phyloP scores from a whole-genome alignment of 2,329 filamentous ascomycete genomes.

The Chalaropsis thielavioides region DNA sequence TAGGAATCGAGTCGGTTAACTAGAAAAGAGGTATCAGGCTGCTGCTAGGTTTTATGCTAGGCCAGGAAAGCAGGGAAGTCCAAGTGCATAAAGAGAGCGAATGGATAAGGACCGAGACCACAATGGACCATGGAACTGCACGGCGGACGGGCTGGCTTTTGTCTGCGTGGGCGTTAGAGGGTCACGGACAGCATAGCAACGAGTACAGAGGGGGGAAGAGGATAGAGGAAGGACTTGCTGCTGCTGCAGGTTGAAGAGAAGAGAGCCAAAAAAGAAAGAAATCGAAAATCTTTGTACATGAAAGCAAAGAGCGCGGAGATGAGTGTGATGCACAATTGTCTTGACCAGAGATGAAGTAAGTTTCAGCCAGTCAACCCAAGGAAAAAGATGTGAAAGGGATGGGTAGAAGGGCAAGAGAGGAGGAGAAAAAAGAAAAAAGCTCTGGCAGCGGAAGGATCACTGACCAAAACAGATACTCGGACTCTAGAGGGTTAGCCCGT shows the following conservation, averaged over 20 bases:
- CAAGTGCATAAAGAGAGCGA: not conserved
- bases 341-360: constrained; percentile 3
- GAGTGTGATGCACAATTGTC: not conserved
- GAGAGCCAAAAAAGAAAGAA: not conserved
- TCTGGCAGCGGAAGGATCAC: constrained; percentile 4
- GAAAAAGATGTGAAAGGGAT: not conserved
- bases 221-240: not conserved
- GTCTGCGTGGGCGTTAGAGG: not conserved
- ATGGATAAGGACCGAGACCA: not conserved
- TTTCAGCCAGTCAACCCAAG: not conserved
- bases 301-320: not conserved
- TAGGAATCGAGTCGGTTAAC: not conserved
- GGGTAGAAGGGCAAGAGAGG: not conserved
- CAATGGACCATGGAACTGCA: too few species aligned
- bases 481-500: constrained; percentile 4
- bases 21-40: not conserved
- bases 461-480: constrained; percentile 4
- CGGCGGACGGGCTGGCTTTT: not conserved
- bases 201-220: too few species aligned
- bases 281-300: not conserved
- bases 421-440: not conserved
- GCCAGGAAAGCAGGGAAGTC: not conserved
- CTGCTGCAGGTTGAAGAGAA: not conserved
- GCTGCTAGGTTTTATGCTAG: not conserved
- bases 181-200: not conserved